Percentiles rank a stretch among this genome's conserved stretches.
phyloP scores from a whole-genome alignment of 768 basidiomycete species.

The Agaricus sinodeliciosus region DNA sequence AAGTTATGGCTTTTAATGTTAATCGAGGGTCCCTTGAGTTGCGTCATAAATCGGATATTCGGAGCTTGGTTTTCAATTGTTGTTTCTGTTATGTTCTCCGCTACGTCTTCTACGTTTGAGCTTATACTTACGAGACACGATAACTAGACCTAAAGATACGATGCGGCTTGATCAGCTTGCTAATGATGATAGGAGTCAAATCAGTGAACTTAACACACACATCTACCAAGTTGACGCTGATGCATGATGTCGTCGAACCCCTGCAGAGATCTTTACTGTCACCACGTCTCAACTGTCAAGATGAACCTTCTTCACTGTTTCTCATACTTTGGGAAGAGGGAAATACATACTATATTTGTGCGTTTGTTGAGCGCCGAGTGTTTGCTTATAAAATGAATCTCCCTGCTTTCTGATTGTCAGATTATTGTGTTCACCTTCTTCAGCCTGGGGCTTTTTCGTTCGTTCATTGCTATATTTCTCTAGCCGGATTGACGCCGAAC shows the following conservation, averaged over 20 bases:
- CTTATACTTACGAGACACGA: too few relatives aligned
- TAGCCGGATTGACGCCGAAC: not conserved
- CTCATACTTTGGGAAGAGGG: not conserved
- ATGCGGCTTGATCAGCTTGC: too few relatives aligned
- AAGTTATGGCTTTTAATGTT: too few relatives aligned
- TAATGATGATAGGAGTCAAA: not conserved
- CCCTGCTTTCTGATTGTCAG: too few relatives aligned
- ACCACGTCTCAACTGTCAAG: not conserved
- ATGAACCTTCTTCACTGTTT: not conserved
- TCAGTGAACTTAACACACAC: not conserved
- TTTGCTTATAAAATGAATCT: too few relatives aligned
- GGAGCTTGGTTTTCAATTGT: too few relatives aligned
- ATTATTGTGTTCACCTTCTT: not conserved
- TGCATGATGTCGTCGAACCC: not conserved
- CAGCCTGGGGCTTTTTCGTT: not conserved
- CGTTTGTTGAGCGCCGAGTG: too few relatives aligned
- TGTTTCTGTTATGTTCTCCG: not conserved
- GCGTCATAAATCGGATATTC: not conserved
- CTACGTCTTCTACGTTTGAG: too few relatives aligned
- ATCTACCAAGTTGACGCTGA: not conserved
- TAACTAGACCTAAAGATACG: too few relatives aligned
- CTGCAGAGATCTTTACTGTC: not conserved
- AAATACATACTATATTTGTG: not conserved
- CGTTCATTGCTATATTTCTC: not conserved
- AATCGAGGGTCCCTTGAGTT: not conserved